Evolutionary conservation across 306 rosid genomes (phyloP).

Genomic region (Urtica urens): DNA sequence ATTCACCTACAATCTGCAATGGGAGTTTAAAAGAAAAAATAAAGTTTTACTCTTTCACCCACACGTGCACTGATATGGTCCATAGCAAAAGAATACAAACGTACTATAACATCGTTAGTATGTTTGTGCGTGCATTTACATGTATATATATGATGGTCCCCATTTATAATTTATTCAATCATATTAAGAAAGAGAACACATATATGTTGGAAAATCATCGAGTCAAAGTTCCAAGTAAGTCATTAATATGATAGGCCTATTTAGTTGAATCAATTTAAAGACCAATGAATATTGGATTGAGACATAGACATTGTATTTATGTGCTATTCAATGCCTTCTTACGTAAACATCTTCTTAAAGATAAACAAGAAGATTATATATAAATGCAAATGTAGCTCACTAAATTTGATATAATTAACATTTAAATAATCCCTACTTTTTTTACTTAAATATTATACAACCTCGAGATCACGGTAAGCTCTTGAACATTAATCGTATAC

Average conservation of each 20-base stretch:
- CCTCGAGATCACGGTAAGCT: too few relatives aligned
- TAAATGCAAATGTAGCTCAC: background rate
- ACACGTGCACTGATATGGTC: too few relatives aligned
- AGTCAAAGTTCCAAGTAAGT: constrained; percentile 5
- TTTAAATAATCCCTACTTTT: too few relatives aligned
- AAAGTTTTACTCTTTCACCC: too few relatives aligned
- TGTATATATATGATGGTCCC: constrained; percentile 11
- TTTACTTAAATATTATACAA: too few relatives aligned
- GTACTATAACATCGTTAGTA: background rate
- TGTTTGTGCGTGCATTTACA: background rate
- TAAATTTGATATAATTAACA: too few relatives aligned
- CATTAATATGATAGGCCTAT: constrained; percentile 11
- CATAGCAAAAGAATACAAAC: too few relatives aligned
- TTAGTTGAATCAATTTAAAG: background rate
- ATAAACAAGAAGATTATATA: too few relatives aligned
- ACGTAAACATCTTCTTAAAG: background rate
- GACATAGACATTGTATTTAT: constrained; percentile 3
- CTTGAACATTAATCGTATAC: too few relatives aligned
- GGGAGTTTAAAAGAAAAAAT: too few relatives aligned
- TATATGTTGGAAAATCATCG: constrained; percentile 1
- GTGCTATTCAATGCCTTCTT: background rate
- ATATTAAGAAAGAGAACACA: background rate
- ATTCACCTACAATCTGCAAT: too few relatives aligned
- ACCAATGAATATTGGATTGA: background rate
- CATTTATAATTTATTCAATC: constrained; percentile 1